These are phyloP conservation scores for Schizophyllum amplum DNA, from an alignment of 1,284 basidiomycete genomes.

Conservation along the genomic window DNA sequence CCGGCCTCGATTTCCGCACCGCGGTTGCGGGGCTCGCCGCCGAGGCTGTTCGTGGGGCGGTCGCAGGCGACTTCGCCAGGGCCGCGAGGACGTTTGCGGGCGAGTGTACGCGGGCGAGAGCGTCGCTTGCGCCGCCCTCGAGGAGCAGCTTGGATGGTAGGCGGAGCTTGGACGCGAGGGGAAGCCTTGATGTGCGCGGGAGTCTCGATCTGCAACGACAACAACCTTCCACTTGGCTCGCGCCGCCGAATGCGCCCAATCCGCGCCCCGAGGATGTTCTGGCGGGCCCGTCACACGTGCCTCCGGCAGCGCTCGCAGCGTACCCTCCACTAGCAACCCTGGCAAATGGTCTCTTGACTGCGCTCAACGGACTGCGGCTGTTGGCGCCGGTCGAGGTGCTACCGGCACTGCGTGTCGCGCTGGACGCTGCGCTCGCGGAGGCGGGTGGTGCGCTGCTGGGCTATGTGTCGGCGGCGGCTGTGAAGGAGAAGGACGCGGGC, in stretches of 20 bases:
- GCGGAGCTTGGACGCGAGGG: constrained; percentile 5
- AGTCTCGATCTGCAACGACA: constrained; percentile 2
- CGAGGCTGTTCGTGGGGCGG: constrained; percentile 52
- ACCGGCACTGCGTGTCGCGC: constrained; percentile 32
- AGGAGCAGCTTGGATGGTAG: constrained; percentile 1
- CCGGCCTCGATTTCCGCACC: constrained; percentile 79
- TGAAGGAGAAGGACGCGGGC: constrained; percentile 33
- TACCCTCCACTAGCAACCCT: constrained; percentile 74
- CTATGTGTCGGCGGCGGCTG: constrained; percentile 25
- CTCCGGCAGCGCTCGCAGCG: constrained; percentile 61
- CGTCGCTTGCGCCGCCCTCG: constrained; percentile 3
- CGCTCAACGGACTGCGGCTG: constrained; percentile 77
- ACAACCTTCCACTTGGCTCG: constrained; percentile 45
- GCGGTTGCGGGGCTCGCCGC: constrained; percentile 59
- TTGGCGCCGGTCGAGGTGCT: constrained; percentile 63
- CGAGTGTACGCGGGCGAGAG: constrained; percentile 10
- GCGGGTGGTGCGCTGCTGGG: constrained; percentile 34
- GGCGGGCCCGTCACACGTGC: constrained; percentile 38
- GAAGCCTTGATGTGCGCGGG: background rate
- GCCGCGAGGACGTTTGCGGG: constrained; percentile 16
- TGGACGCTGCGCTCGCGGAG: constrained; percentile 45
- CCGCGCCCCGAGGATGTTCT: background rate
- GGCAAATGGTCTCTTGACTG: constrained; percentile 67
- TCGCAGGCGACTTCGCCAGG: constrained; percentile 33
- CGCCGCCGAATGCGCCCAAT: constrained; percentile 15